phyloP scores from a whole-genome alignment of 768 basidiomycete genomes.

The Mycena pura region DNA sequence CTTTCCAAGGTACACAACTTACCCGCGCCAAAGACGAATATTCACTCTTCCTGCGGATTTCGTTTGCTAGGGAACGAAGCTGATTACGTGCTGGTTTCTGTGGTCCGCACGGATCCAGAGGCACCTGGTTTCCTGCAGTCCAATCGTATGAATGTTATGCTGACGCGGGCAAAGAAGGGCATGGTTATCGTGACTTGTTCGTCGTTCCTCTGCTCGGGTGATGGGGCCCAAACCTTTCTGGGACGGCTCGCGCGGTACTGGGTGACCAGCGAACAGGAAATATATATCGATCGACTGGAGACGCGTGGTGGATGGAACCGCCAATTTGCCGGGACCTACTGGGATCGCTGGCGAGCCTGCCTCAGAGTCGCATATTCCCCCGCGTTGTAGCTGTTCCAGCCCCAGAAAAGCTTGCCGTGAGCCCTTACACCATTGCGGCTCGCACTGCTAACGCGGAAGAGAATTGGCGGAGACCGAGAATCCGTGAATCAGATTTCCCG shows the following conservation, averaged over 20 bases:
- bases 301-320: slow-evolving; percentile 7
- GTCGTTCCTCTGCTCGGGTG: slow-evolving; percentile 1
- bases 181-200: slow-evolving; percentile 10
- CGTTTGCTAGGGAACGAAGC: slow-evolving; percentile 67
- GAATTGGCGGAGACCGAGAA: background rate
- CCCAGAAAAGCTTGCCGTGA: too few species aligned
- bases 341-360: background rate
- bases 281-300: slow-evolving; percentile 9
- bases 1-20: slow-evolving; percentile 52
- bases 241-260: slow-evolving; percentile 11
- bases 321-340: background rate
- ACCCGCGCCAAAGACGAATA: background rate
- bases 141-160: slow-evolving; percentile 60
- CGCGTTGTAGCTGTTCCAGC: too few species aligned
- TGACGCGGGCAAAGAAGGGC: background rate
- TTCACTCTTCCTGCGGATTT: too few species aligned
- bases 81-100: slow-evolving; percentile 42
- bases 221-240: slow-evolving; percentile 2
- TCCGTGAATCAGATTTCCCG: background rate
- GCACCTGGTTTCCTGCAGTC: slow-evolving; percentile 54
- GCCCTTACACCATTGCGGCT: background rate
- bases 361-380: background rate
- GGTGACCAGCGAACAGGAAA: background rate
- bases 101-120: slow-evolving; percentile 35
- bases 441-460: background rate